These are phyloP conservation scores for Eucalyptus victrix DNA, from an alignment of 345 rosid genomes.

Conservation along the genomic window DNA sequence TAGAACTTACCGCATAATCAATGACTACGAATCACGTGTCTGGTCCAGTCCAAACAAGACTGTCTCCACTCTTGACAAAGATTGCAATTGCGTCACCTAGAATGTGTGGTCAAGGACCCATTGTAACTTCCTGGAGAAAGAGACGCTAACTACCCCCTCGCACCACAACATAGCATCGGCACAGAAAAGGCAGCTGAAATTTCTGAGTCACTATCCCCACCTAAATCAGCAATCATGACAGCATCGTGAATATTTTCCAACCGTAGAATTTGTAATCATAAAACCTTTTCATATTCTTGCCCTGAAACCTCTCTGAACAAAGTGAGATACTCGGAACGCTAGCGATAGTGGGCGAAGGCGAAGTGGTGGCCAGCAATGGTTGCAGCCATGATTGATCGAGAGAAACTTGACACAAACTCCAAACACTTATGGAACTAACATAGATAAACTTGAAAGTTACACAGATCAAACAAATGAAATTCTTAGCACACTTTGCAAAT, in stretches of 20 bases:
- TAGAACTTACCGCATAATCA: background rate
- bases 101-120: background rate
- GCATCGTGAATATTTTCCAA: background rate
- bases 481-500: background rate
- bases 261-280: background rate
- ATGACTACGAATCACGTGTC: background rate
- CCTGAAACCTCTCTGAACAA: background rate
- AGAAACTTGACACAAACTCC: background rate
- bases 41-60: background rate
- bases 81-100: background rate
- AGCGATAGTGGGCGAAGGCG: background rate
- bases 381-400: background rate
- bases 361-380: background rate
- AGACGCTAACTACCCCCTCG: background rate
- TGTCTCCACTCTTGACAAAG: background rate
- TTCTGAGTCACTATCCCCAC: background rate
- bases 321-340: background rate
- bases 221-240: background rate
- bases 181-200: background rate
- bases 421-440: background rate
- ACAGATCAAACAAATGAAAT: background rate
- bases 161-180: background rate
- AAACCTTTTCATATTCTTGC: background rate
- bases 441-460: background rate
- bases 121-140: background rate